Evolutionary conservation across 345 rosid species (phyloP).

Genomic region (Eucalyptus polyanthemos): DNA sequence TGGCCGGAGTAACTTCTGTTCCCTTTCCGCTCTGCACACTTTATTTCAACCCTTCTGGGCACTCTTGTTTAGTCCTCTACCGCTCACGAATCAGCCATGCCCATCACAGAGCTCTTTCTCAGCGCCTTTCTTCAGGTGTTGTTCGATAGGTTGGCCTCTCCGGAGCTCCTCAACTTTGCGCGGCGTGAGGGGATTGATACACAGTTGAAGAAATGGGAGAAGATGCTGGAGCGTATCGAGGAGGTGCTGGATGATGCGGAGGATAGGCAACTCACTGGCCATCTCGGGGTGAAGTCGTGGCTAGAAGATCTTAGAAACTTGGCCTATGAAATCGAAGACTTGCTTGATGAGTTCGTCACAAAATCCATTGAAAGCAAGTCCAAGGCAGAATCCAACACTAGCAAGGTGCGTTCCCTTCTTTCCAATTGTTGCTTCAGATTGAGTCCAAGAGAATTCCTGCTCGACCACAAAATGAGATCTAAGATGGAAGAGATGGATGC

Average conservation of each 20-base stretch:
- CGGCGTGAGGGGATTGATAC: no score
- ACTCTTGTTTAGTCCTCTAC: not conserved
- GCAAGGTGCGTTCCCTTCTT: no score
- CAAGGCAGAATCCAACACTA: rapidly evolving
- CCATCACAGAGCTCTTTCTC: not conserved
- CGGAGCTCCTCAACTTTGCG: rapidly evolving
- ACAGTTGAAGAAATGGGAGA: rapidly evolving
- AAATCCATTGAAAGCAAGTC: rapidly evolving
- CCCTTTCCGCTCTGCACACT: not conserved
- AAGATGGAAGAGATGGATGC: no score
- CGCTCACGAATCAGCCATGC: not conserved
- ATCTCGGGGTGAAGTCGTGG: rapidly evolving
- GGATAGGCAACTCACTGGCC: no score
- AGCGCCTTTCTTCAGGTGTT: not conserved
- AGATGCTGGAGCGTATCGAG: no score
- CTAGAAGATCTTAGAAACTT: no score
- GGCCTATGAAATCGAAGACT: no score
- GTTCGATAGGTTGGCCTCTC: not conserved
- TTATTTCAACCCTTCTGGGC: not conserved
- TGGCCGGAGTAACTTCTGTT: rapidly evolving
- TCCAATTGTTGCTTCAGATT: rapidly evolving
- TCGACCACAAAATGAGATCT: rapidly evolving
- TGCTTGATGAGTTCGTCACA: no score
- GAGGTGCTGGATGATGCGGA: no score
- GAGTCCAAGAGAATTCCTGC: rapidly evolving